These are phyloP conservation scores for Fusarium sp. DNA, from an alignment of 2,329 filamentous ascomycete species.

Conservation along the genomic window DNA sequence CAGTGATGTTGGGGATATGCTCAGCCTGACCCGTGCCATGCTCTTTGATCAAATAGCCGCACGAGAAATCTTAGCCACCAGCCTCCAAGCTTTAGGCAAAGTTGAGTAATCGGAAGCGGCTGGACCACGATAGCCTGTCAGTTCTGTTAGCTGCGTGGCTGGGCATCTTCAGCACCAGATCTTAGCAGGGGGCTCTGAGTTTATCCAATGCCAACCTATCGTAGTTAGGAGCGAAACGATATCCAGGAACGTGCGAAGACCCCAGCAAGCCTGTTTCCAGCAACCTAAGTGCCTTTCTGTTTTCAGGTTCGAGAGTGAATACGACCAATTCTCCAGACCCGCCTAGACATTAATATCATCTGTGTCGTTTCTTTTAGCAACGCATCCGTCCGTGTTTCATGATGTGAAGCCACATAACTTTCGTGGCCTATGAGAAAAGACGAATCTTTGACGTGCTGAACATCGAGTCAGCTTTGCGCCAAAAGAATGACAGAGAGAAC, in stretches of 20 bases:
- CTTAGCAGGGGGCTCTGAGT: not conserved
- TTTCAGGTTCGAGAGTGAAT: conserved; percentile 26
- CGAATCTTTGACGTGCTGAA: not conserved
- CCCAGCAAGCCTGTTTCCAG: conserved; percentile 25
- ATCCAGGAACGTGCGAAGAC: conserved; percentile 26
- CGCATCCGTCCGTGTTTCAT: conserved; percentile 24
- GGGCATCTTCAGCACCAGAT: conserved; percentile 13
- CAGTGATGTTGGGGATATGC: conserved; percentile 26
- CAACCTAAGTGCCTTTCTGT: conserved; percentile 25
- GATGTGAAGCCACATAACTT: conserved; percentile 23
- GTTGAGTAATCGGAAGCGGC: conserved; percentile 14
- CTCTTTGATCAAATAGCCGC: conserved; percentile 24
- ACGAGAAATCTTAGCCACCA: conserved; percentile 23
- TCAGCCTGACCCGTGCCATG: conserved; percentile 16
- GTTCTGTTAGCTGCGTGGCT: conserved; percentile 30
- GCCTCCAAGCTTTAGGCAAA: not conserved
- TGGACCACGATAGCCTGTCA: conserved; percentile 9
- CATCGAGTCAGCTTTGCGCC: conserved; percentile 20
- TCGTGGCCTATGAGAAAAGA: not conserved
- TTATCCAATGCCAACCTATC: conserved; percentile 12
- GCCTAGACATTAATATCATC: conserved; percentile 15
- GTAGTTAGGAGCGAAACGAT: conserved; percentile 14
- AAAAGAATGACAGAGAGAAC: not conserved
- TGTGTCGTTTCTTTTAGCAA: conserved; percentile 4
- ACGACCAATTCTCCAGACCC: conserved; percentile 13